phyloP scores from a whole-genome alignment of 306 rosid species.

The Potentilla sterilis region DNA sequence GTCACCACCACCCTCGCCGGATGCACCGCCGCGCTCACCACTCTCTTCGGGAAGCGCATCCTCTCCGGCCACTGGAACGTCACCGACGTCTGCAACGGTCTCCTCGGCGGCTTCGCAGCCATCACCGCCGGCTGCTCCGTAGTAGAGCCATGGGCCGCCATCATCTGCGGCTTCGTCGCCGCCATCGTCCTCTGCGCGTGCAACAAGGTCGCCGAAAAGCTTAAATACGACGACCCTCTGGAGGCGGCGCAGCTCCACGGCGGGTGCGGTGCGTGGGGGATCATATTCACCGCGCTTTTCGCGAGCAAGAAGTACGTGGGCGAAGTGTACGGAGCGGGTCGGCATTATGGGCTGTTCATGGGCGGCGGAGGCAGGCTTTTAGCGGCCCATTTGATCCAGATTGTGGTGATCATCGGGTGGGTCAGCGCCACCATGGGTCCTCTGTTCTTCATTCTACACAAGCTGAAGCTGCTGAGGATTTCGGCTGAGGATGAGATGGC shows the following conservation, averaged over 20 bases:
- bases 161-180: constrained; percentile 77
- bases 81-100: constrained; percentile 80
- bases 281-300: constrained; percentile 75
- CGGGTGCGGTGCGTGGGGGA: constrained; percentile 97
- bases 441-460: constrained; percentile 51
- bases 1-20: constrained; percentile 87
- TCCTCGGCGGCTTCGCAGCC: constrained; percentile 89
- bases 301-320: constrained; percentile 64
- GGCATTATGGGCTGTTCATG: constrained; percentile 63
- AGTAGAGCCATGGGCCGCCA: constrained; percentile 92
- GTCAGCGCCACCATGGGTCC: constrained; percentile 96
- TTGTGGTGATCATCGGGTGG: constrained; percentile 69
- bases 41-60: constrained; percentile 71
- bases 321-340: constrained; percentile 52
- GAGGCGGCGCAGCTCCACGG: constrained; percentile 96
- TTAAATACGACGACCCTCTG: constrained; percentile 61
- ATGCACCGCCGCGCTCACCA: constrained; percentile 76
- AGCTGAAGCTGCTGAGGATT: constrained; percentile 62
- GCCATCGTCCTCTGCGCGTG: constrained; percentile 54
- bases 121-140: constrained; percentile 84
- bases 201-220: constrained; percentile 63
- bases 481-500: constrained; percentile 74
- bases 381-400: constrained; percentile 72
- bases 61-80: constrained; percentile 95
- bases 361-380: constrained; percentile 73